Evolutionary conservation across 345 rosid genomes (phyloP).

Genomic region (Mercurialis annua): DNA sequence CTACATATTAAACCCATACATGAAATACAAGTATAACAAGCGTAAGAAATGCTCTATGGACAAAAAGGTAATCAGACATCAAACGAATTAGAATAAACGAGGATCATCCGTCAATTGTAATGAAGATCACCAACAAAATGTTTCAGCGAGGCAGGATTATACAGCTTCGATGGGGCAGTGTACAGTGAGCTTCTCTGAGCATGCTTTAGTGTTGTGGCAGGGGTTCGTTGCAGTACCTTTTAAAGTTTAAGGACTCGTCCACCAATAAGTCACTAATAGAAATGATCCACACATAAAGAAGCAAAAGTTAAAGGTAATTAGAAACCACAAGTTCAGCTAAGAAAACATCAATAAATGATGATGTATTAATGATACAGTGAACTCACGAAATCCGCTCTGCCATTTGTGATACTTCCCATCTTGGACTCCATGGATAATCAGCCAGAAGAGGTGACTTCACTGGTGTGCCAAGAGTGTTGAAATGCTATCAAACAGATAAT

Average conservation of each 20-base stretch:
- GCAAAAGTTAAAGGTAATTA: not conserved
- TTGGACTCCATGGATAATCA: constrained; percentile 96
- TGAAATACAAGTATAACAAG: not conserved
- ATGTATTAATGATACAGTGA: not conserved
- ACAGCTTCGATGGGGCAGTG: not conserved
- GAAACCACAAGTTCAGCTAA: not conserved
- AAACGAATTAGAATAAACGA: not conserved
- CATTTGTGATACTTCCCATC: constrained; percentile 83
- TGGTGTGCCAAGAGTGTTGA: constrained; percentile 51
- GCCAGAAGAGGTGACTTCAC: constrained; percentile 54
- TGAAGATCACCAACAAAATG: not conserved
- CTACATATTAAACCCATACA: not conserved
- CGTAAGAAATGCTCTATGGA: not conserved
- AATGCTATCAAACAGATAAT: constrained; percentile 45
- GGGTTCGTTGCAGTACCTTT: constrained; percentile 69
- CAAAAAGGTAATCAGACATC: not conserved
- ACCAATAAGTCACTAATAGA: constrained; percentile 61
- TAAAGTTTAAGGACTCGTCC: constrained; percentile 75
- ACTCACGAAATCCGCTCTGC: constrained; percentile 80
- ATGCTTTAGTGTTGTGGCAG: constrained; percentile 46
- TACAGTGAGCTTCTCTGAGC: not conserved
- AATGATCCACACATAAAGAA: not conserved
- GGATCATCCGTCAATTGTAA: not conserved
- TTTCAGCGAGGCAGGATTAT: not conserved
- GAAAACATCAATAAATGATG: not conserved